These are phyloP conservation scores for Colletotrichum sp. DNA, from an alignment of 2,329 filamentous ascomycete species.

Conservation along the genomic window DNA sequence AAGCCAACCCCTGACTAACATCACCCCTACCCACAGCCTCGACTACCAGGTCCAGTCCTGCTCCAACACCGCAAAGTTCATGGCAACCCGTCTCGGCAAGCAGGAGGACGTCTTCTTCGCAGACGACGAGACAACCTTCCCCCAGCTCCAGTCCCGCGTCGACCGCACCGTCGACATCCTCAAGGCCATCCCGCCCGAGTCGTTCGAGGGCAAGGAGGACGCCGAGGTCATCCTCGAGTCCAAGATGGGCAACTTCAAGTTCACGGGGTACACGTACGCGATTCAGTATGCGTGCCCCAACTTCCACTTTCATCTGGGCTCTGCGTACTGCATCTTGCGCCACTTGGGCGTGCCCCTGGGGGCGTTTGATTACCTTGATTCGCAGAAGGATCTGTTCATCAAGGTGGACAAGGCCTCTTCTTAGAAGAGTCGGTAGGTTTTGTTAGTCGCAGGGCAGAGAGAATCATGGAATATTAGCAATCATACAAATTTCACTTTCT, in stretches of 20 bases:
- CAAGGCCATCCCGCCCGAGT: slow-evolving; percentile 25
- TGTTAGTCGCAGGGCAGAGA: not conserved
- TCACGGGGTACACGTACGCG: slow-evolving; percentile 45
- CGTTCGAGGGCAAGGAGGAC: slow-evolving; percentile 24
- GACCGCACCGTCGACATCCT: slow-evolving; percentile 31
- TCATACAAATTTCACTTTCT: rapidly evolving
- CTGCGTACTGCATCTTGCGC: slow-evolving; percentile 61
- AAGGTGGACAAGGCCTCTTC: not conserved
- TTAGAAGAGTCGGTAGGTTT: not conserved
- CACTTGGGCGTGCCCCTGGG: slow-evolving; percentile 62
- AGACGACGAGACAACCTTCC: slow-evolving; percentile 21
- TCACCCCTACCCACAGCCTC: not conserved
- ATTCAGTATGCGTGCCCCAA: slow-evolving; percentile 55
- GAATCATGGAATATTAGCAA: not conserved
- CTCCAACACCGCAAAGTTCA: slow-evolving; percentile 25
- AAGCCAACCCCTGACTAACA: not conserved
- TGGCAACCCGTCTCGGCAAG: slow-evolving; percentile 18
- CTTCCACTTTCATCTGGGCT: slow-evolving; percentile 64
- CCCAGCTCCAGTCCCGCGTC: slow-evolving; percentile 10
- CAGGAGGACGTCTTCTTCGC: slow-evolving; percentile 11
- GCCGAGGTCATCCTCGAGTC: slow-evolving; percentile 28
- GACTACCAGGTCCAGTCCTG: slow-evolving; percentile 25
- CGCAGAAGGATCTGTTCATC: slow-evolving; percentile 5
- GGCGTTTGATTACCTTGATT: slow-evolving; percentile 55
- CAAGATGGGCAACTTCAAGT: slow-evolving; percentile 27